Base-by-base conservation (phyloP, 163 green algal species). In the Chlamydomonas reinhardtii region DNA sequence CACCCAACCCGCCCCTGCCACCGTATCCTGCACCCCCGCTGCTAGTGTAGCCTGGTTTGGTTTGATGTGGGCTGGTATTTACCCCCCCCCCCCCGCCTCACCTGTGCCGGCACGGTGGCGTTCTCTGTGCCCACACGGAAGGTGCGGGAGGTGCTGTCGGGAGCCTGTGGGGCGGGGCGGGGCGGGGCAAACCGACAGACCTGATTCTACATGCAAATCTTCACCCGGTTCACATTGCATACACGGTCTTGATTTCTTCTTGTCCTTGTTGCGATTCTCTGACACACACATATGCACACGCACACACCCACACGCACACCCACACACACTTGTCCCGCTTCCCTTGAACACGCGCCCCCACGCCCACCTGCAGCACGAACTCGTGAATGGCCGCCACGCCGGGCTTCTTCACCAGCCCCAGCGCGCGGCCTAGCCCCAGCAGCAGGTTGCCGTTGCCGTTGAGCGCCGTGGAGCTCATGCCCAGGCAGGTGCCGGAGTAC, bases 51-150 rank as follows among this genome's bases (percentile, higher is more conserved):
- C n/a, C n/a, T n/a, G n/a, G n/a, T n/a, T n/a, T n/a, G n/a, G n/a
- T n/a, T n/a, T n/a, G n/a, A n/a, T n/a, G n/a, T n/a, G n/a, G n/a
- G n/a, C n/a, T n/a, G n/a, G n/a, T n/a, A n/a, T n/a, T n/a, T n/a
- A n/a, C n/a, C 39, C 39, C 39, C 39, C 39, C 39, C 5, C 39
- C 39, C 39, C 39, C 39, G 39, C 39, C 72, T 2, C 35, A 86
- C 76, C 84, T 94, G 93, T 14, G 91, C 95, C 11, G 96, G 96
- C 25, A 98, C 94, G 37, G 97, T 92, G 1, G 94, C 89, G 4
- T 89, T 86, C 73, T 90, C 87, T 4, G 95, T 98, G 35, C 91
- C 95, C 34, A 96, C 92, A 24, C 94, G 88, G 90, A 98, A 97
- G 1, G 94, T 96, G 35, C 96, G 92, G 17, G 94, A 92, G 25